Percentiles rank a stretch among this genome's conserved stretches.
These are phyloP conservation scores for Pseudogymnoascus sp. DNA, from an alignment of 2,329 filamentous ascomycete species.

Conservation along the genomic window DNA sequence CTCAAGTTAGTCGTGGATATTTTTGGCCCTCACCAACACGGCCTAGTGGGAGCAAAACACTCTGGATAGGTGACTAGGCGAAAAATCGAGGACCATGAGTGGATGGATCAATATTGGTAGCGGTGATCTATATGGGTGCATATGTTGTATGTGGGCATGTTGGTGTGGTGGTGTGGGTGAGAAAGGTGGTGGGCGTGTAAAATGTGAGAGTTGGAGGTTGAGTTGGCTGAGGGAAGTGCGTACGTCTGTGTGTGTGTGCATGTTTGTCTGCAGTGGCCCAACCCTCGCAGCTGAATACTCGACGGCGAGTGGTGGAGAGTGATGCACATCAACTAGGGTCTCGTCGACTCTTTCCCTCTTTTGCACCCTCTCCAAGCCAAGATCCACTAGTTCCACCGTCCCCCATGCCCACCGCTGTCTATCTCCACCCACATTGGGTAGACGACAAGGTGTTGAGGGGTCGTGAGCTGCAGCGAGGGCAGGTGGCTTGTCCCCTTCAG, in stretches of 20 bases:
- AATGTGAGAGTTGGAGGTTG: not conserved
- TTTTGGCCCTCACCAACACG: not conserved
- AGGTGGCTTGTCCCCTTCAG: not conserved
- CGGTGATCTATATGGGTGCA: not conserved
- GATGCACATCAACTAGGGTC: not conserved
- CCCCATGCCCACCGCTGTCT: not conserved
- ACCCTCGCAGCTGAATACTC: not conserved
- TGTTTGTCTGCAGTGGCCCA: not conserved
- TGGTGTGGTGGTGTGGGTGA: not conserved
- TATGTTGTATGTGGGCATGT: not conserved
- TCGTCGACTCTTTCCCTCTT: not conserved
- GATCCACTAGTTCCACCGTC: not conserved
- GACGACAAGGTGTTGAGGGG: not conserved
- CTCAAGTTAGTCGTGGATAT: not conserved
- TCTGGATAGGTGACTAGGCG: not conserved
- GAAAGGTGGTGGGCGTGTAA: not conserved
- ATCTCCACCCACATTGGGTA: not conserved
- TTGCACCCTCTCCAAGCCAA: not conserved
- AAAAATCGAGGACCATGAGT: not conserved
- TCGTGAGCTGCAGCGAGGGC: not conserved
- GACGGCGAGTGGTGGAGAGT: not conserved
- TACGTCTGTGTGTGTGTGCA: not conserved
- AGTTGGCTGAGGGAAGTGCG: not conserved
- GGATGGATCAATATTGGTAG: not conserved
- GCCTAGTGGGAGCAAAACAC: not conserved